A percentile compares a stretch with the other conserved stretches of the same genome.
phyloP scores from a whole-genome alignment of 1,139 yeast genomes.

The Blastobotrys serpentis region DNA sequence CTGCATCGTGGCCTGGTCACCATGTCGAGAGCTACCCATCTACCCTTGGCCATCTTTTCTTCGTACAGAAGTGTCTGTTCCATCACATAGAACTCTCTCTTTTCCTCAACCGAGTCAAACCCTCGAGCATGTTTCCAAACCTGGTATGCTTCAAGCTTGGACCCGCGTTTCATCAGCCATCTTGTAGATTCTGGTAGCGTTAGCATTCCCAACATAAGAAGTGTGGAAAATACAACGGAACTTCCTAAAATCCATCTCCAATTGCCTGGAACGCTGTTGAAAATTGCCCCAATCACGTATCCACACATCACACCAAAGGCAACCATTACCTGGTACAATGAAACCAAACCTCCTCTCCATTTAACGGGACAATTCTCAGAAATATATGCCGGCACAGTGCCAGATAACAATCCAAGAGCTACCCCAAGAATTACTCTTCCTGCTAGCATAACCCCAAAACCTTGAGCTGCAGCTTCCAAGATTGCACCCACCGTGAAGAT shows the following conservation, averaged over 20 bases:
- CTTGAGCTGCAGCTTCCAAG: constrained; percentile 50
- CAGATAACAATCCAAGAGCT: constrained; percentile 62
- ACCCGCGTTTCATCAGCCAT: constrained; percentile 57
- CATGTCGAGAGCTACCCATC: constrained; percentile 46
- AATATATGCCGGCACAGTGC: constrained; percentile 57
- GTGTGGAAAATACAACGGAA: constrained; percentile 55
- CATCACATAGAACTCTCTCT: constrained; percentile 53
- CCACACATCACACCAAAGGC: constrained; percentile 62
- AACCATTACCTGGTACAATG: constrained; percentile 56
- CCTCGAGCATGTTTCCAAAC: constrained; percentile 55
- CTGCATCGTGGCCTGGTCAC: constrained; percentile 54
- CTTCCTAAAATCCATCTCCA: constrained; percentile 64
- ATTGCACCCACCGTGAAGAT: constrained; percentile 58
- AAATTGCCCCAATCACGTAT: constrained; percentile 56
- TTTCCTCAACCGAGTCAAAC: constrained; percentile 41
- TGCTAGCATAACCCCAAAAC: constrained; percentile 49
- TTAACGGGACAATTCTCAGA: constrained; percentile 57
- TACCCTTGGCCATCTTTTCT: constrained; percentile 36
- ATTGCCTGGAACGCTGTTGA: constrained; percentile 51
- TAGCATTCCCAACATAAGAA: constrained; percentile 48
- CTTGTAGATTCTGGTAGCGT: constrained; percentile 69
- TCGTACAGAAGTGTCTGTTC: constrained; percentile 41
- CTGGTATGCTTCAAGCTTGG: constrained; percentile 51
- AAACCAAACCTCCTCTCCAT: constrained; percentile 55
- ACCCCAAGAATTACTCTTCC: constrained; percentile 57